Conservation (phyloP, 805 yeast genomes). For the Wickerhamiella siamensis region DNA sequence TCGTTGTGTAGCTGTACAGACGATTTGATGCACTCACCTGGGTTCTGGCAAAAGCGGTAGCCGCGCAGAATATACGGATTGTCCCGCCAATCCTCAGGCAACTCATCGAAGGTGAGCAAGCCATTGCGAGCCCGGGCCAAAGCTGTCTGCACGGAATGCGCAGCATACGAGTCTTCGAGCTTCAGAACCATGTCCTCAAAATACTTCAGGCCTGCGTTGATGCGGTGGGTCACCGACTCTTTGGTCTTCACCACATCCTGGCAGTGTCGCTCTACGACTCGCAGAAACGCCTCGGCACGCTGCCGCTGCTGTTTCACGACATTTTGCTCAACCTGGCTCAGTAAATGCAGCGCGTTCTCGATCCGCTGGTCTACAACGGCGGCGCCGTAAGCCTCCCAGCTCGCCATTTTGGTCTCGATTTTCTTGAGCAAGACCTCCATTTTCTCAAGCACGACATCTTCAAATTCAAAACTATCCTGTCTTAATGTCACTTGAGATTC, state of each 20-base stretch:
- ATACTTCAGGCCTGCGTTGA: conserved; percentile 20
- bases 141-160: conserved; percentile 16
- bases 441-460: conserved; percentile 6
- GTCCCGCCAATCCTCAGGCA: conserved; percentile 89
- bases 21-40: conserved; percentile 43
- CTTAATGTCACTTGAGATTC: background rate
- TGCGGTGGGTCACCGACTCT: conserved; percentile 16
- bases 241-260: conserved; percentile 8
- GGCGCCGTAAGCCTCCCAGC: conserved; percentile 24
- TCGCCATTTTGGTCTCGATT: conserved; percentile 18
- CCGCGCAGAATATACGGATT: conserved; percentile 75
- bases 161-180: conserved; percentile 23
- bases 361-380: conserved; percentile 22
- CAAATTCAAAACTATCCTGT: background rate
- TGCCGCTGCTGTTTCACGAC: conserved; percentile 23
- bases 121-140: conserved; percentile 23
- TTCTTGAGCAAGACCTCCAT: conserved; percentile 3
- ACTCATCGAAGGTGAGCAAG: conserved; percentile 64
- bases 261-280: conserved; percentile 20
- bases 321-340: conserved; percentile 21
- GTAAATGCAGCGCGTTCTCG: conserved; percentile 18
- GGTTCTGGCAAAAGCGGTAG: conserved; percentile 64
- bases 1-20: conserved; percentile 66
- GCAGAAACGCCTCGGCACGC: conserved; percentile 23
- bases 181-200: conserved; percentile 23